Evolutionary conservation across 495 filamentous ascomycete species (phyloP).

Genomic region (Penicillium lividum): DNA sequence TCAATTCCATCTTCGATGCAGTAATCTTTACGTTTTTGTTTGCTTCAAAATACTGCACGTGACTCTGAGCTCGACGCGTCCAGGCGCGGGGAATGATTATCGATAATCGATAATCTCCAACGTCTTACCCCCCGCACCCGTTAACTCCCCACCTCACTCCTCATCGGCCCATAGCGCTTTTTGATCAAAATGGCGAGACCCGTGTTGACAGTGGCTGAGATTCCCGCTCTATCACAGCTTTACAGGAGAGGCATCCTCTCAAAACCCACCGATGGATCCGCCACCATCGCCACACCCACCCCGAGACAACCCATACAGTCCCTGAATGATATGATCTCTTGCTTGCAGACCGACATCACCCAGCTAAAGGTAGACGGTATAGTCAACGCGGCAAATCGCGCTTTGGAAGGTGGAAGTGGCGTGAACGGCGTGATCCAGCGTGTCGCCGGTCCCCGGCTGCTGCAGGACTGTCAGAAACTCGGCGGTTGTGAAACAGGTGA

Average conservation of each 20-base stretch:
- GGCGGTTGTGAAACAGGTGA: slow-evolving; percentile 73
- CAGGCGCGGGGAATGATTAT: slow-evolving; percentile 9
- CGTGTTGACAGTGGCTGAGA: slow-evolving; percentile 10
- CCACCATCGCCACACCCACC: slow-evolving; percentile 30
- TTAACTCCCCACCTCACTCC: slow-evolving; percentile 3
- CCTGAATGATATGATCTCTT: slow-evolving; percentile 71
- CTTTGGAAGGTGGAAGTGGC: slow-evolving; percentile 80
- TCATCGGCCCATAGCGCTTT: neutral
- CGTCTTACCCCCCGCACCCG: slow-evolving; percentile 2
- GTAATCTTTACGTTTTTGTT: neutral
- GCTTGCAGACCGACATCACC: slow-evolving; percentile 82
- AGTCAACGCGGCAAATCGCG: slow-evolving; percentile 88
- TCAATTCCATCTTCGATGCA: neutral
- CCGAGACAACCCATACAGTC: slow-evolving; percentile 32
- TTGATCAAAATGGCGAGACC: slow-evolving; percentile 3
- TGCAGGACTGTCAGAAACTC: slow-evolving; percentile 69
- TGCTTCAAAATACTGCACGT: neutral
- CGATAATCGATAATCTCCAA: neutral
- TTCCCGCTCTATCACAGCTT: slow-evolving; percentile 15
- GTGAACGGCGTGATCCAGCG: slow-evolving; percentile 87
- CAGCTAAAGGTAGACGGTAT: slow-evolving; percentile 77
- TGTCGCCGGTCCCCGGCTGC: slow-evolving; percentile 69
- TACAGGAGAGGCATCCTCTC: slow-evolving; percentile 5
- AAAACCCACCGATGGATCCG: neutral
- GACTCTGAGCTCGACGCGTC: slow-evolving; percentile 9